Conservation (phyloP, 768 basidiomycete species). For the Rhodotorula babjevae region DNA sequence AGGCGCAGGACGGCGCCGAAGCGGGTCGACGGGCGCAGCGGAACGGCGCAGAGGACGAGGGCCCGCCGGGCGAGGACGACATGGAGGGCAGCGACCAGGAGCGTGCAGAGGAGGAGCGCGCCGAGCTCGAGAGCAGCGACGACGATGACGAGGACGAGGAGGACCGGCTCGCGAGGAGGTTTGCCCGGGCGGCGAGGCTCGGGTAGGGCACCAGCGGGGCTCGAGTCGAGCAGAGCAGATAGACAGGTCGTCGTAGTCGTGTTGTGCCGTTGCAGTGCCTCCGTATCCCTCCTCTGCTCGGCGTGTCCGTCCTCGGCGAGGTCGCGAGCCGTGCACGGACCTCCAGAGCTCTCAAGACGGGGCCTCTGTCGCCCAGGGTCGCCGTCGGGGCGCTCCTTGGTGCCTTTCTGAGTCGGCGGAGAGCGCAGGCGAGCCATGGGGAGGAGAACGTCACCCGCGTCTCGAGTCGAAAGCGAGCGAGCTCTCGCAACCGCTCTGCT, state of each 20-base stretch:
- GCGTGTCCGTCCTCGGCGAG: no score
- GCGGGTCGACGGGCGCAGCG: no score
- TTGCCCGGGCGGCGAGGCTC: conserved; percentile 1
- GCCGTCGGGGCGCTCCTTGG: no score
- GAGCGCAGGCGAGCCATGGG: no score
- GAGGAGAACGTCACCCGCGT: no score
- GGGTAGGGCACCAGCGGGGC: background rate
- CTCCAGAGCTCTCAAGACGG: no score
- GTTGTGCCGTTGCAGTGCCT: background rate
- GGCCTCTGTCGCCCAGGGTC: no score
- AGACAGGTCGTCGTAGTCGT: background rate
- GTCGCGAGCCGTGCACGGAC: no score
- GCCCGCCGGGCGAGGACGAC: conserved; percentile 12
- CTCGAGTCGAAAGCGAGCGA: no score
- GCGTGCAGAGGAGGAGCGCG: conserved; percentile 17
- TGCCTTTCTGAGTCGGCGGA: background rate
- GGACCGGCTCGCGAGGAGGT: conserved; percentile 6
- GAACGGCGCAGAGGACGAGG: no score
- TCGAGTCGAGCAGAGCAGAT: background rate
- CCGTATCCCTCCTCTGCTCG: background rate
- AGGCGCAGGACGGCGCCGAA: no score
- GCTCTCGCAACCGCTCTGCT: no score
- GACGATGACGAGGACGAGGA: conserved; percentile 7
- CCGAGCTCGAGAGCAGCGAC: conserved; percentile 6
- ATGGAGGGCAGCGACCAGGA: background rate